Evolutionary conservation across 441 rosid species (phyloP), one percentile per base, ranked within the genome.

Genomic region (Erysimum cheiri): DNA sequence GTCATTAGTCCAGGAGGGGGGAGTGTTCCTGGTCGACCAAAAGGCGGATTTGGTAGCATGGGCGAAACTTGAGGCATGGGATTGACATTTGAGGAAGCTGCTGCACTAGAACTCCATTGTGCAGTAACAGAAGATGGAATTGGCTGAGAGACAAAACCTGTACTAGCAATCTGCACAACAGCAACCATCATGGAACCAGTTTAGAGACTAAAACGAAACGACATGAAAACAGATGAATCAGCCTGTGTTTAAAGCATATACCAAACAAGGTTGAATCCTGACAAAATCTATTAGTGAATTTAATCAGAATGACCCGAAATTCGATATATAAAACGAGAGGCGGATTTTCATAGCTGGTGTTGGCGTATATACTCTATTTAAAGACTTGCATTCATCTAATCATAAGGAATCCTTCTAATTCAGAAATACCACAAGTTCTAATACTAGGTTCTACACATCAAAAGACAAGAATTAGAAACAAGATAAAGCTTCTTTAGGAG

Each of bases 1-100:
- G 78, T 70, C 72, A 76, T 57, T 50, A 83, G 65, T 67, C 87
- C 90, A 61, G 85, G 81, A 29, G 77, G 87, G 37, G 74, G 81
- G 39, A 79, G 71, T 60, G 80, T 54, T 66, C 82, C 85, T 57
- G 84, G 71, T 70, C 85, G 67, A 65, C 81, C 70, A 67, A 88
- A 83, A 50, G 85, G 75, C 46, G 82, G 76, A 44, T 59, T 41
- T 58, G 64, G 48, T 11, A 81, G 78, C 72, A 76, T 68, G 62
- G 77, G 81, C 3, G 77, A 67, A 64, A 83, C 73, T 77, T 81
- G 52, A 43, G 77, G 79, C 13, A 76, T 71, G 47, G 72, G 62
- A 62, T 60, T 82, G 49, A 85, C 59, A 70, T 70, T 77, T 26
- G 75, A 72, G 43, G 84, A 76, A 65, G 54, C 49, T 53, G 54